Percentiles rank a stretch among this genome's conserved stretches.
Conservation (phyloP, 108 stramenopile species). For the Skeletonema marinoi region DNA sequence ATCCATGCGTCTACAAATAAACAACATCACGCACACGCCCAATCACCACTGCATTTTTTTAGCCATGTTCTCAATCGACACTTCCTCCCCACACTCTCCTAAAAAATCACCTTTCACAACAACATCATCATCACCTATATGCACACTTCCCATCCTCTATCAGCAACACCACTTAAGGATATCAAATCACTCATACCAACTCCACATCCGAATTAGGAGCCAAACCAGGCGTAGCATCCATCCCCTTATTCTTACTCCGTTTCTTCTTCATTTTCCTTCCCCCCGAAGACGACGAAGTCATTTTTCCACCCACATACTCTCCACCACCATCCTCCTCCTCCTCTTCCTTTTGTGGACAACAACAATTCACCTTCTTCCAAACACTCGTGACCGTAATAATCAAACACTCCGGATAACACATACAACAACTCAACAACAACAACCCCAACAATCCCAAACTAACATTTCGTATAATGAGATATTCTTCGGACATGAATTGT, state of each 20-base stretch:
- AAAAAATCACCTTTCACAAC: too few relatives aligned
- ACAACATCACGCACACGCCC: too few relatives aligned
- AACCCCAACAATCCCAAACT: background rate
- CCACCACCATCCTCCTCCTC: background rate
- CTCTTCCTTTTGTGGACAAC: too few relatives aligned
- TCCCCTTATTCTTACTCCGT: background rate
- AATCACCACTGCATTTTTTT: too few relatives aligned
- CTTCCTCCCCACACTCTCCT: too few relatives aligned
- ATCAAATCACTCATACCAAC: background rate
- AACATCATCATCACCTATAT: background rate
- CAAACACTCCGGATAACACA: conserved; percentile 1
- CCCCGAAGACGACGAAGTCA: background rate
- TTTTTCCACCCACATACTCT: background rate
- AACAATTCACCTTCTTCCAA: background rate
- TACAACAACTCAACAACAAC: background rate
- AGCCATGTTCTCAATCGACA: too few relatives aligned
- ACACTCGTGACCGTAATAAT: background rate
- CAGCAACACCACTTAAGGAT: too few relatives aligned
- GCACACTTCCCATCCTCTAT: too few relatives aligned
- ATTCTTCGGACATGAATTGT: background rate
- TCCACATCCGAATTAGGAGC: background rate
- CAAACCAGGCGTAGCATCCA: background rate
- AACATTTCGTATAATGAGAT: background rate
- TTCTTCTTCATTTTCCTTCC: background rate
- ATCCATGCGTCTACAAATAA: too few relatives aligned